Percentiles rank a stretch among this genome's conserved stretches.
phyloP scores from a whole-genome alignment of 202 grass and related monocot genomes.

The Zizania palustris region DNA sequence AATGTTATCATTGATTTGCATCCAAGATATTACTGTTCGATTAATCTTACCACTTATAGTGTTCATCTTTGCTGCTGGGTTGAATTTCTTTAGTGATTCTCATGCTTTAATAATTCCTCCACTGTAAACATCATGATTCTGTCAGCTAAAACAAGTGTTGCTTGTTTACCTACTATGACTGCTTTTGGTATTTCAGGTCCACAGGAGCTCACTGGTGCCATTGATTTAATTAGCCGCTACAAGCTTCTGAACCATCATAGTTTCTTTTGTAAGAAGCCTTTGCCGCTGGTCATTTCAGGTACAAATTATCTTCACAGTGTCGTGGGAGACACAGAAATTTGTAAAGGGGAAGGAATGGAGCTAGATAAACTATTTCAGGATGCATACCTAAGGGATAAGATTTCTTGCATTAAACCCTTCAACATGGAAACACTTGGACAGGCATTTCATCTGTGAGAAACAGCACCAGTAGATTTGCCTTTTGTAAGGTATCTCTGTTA shows the following conservation, averaged over 20 bases:
- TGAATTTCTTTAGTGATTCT: slow-evolving; percentile 10
- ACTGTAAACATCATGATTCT: slow-evolving; percentile 12
- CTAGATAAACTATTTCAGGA: slow-evolving; percentile 79
- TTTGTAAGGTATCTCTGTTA: slow-evolving; percentile 52
- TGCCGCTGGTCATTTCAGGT: slow-evolving; percentile 75
- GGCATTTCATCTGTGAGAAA: slow-evolving; percentile 85
- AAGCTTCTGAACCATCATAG: slow-evolving; percentile 76
- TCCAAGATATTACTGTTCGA: background rate
- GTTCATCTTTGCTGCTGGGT: slow-evolving; percentile 1
- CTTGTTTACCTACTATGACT: slow-evolving; percentile 17
- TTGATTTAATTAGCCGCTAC: slow-evolving; percentile 84
- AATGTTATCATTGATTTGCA: background rate
- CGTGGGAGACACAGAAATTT: slow-evolving; percentile 82
- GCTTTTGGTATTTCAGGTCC: slow-evolving; percentile 61
- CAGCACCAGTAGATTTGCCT: slow-evolving; percentile 70
- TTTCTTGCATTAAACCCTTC: slow-evolving; percentile 67
- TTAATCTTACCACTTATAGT: background rate
- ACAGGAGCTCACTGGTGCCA: slow-evolving; percentile 80
- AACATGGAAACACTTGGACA: slow-evolving; percentile 78
- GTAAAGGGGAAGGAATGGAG: slow-evolving; percentile 96
- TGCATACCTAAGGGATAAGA: slow-evolving; percentile 66
- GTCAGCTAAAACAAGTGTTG: slow-evolving; percentile 22
- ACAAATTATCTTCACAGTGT: slow-evolving; percentile 89
- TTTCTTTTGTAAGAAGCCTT: slow-evolving; percentile 83
- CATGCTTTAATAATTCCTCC: background rate